These are phyloP conservation scores for Lodderomyces parapsilosis DNA, from an alignment of 1,139 yeast species.

Conservation along the genomic window DNA sequence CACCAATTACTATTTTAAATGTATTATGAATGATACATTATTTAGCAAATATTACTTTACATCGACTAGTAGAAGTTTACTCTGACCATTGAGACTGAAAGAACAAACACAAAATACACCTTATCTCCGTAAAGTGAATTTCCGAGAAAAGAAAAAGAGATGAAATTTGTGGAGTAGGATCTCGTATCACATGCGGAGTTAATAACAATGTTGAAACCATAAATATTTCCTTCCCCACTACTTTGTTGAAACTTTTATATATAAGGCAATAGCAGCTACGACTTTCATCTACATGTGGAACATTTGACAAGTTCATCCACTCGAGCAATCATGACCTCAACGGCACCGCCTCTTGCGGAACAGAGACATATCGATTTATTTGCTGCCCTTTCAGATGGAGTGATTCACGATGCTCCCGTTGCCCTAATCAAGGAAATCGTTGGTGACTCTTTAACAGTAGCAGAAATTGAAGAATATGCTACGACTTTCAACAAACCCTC, in stretches of 20 bases:
- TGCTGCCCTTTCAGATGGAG: conserved; percentile 33
- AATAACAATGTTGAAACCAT: background rate
- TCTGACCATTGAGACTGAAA: too few relatives aligned
- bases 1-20: background rate
- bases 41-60: too few relatives aligned
- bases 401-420: conserved; percentile 34
- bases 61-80: too few relatives aligned
- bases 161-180: background rate
- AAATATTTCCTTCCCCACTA: background rate
- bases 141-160: background rate
- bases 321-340: conserved; percentile 5
- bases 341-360: conserved; percentile 20
- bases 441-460: conserved; percentile 27
- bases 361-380: conserved; percentile 29
- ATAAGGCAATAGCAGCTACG: background rate
- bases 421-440: conserved; percentile 29
- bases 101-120: too few relatives aligned
- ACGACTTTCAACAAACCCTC: conserved; percentile 30
- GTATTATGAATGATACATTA: conserved; percentile 2
- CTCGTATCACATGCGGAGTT: background rate
- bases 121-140: background rate
- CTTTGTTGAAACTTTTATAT: background rate
- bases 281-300: too few relatives aligned
- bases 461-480: conserved; percentile 33
- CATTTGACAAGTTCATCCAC: background rate